Evolutionary conservation across 768 basidiomycete genomes (phyloP).

Genomic region (Hypholoma sublateritium): DNA sequence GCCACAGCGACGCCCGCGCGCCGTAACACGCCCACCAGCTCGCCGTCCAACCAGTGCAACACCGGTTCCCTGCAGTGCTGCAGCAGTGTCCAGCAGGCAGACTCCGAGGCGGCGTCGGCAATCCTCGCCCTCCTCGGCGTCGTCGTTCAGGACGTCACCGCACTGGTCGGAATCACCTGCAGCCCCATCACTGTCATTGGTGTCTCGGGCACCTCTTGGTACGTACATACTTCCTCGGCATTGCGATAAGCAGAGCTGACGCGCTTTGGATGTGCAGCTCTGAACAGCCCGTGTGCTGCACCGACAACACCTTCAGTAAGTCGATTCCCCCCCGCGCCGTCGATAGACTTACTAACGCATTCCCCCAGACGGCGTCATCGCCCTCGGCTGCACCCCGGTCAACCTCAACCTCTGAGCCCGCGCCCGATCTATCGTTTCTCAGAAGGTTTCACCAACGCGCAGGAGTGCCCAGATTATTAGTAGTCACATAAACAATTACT

Average conservation of each 20-base stretch:
- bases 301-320: not conserved
- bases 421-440: not conserved
- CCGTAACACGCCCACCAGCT: not conserved
- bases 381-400: not conserved
- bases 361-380: not conserved
- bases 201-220: conserved; percentile 21
- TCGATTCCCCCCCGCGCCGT: not conserved
- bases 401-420: not conserved
- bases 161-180: conserved; percentile 25
- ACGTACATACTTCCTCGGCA: not conserved
- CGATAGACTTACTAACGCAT: not conserved
- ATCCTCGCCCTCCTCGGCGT: conserved; percentile 25
- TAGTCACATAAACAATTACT: no score
- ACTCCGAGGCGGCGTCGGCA: conserved; percentile 5
- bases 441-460: not conserved
- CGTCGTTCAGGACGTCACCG: conserved; percentile 21
- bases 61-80: conserved; percentile 30
- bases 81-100: conserved; percentile 22
- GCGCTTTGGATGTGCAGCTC: not conserved
- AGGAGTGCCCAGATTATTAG: not conserved
- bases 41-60: conserved; percentile 17
- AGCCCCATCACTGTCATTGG: conserved; percentile 27
- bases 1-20: conserved; percentile 12
- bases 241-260: not conserved
- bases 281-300: conserved; percentile 1